Evolutionary conservation across 352 stramenopile species (phyloP), one percentile per base, ranked within the genome.

Genomic region (Globisporangium rhizosaccharum): DNA sequence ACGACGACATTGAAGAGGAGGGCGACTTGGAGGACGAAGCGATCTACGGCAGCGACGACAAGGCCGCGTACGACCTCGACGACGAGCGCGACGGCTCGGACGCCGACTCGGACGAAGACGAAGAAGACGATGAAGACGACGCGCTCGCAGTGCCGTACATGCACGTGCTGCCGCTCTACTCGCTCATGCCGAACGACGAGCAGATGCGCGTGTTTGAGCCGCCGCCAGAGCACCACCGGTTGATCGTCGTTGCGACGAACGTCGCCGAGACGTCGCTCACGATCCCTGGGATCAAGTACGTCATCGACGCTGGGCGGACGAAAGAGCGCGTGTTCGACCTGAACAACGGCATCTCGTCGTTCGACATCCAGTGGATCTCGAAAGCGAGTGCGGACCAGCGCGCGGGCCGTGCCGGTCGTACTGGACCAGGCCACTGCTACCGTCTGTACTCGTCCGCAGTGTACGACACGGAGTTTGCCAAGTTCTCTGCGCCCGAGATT

Each of bases 231-330:
- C 84, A 85, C 54, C 76, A 96, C 52, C 86, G 97, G 2, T 71
- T 99, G 25, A 88, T 99, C 44, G 96, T 99, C 6, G 81, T 99
- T 20, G 92, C 97, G 15, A 99, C 97, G 18, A 99, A 99, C 68
- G 97, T 99, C 46, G 96, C 97, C 0, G 97, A 99, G 76, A 99
- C 97, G 15, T 98, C 89, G 39, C 70, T 98, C 39, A 98, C 94
- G 23, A 98, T 98, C 56, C 92, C 92, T 10, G 85, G 82, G 3
- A 97, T 98, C 67, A 96, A 96, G 44, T 99, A 98, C 59, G 97
- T 99, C 20, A 97, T 99, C 1, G 97, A 99, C 56, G 94, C 85
- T 52, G 97, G 97, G 6, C 78, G 96, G 39, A 93, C 95, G 25
- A 99, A 99, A 73, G 96, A 96, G 61, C 85, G 94, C 51, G 96